These are phyloP conservation scores for Penicillium fimorum DNA, from an alignment of 495 filamentous ascomycete genomes.

Conservation along the genomic window DNA sequence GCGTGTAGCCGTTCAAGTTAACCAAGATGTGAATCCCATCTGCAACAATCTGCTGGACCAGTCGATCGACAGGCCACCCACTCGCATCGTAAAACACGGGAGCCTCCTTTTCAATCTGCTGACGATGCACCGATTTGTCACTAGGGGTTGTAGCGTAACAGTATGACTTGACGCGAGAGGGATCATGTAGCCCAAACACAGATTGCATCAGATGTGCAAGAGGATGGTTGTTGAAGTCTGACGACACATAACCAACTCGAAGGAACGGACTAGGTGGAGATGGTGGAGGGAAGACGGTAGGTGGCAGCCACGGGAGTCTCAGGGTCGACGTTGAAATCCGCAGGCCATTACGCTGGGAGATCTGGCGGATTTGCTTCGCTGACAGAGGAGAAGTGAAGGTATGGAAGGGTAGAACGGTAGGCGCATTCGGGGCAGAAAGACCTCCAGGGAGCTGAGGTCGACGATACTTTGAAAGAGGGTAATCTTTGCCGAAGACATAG, in stretches of 20 bases:
- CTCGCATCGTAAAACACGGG: conserved; percentile 91
- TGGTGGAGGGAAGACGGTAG: conserved; percentile 78
- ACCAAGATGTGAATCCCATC: conserved; percentile 96
- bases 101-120: conserved; percentile 92
- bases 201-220: conserved; percentile 98
- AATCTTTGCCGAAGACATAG: conserved; percentile 61
- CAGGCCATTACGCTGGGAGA: conserved; percentile 92
- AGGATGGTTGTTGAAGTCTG: conserved; percentile 99
- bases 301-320: conserved; percentile 79
- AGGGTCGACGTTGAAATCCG: conserved; percentile 90
- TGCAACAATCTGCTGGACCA: conserved; percentile 87
- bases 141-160: conserved; percentile 97
- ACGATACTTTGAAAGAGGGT: conserved; percentile 59
- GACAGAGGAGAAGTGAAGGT: conserved; percentile 95
- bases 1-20: conserved; percentile 96
- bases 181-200: conserved; percentile 90
- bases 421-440: conserved; percentile 81
- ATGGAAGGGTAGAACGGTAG: conserved; percentile 97
- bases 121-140: conserved; percentile 86
- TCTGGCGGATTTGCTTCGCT: conserved; percentile 89
- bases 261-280: conserved; percentile 77
- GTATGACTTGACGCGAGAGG: conserved; percentile 70
- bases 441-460: conserved; percentile 73
- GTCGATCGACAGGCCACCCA: conserved; percentile 76
- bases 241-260: conserved; percentile 93